Conservation (phyloP, 495 filamentous ascomycete species). For the Penicillium diatomitis region DNA sequence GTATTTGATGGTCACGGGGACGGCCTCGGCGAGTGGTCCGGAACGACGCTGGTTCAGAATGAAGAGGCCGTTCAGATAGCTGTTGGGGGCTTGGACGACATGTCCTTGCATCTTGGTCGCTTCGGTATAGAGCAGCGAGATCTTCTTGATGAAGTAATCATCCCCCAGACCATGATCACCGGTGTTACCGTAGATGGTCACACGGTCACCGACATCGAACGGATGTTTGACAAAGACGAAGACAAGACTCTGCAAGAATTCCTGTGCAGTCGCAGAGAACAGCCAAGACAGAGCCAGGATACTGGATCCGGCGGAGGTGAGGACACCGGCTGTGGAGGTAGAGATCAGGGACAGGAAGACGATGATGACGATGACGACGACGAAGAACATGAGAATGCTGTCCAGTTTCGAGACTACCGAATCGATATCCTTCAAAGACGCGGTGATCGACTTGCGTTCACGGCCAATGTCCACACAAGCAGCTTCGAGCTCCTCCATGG, state of each 20-base stretch:
- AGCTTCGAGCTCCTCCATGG: conserved; percentile 88
- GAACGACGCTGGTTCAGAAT: conserved; percentile 92
- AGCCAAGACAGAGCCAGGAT: conserved; percentile 87
- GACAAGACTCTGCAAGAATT: conserved; percentile 83
- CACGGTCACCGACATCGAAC: conserved; percentile 92
- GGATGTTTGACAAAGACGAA: conserved; percentile 98
- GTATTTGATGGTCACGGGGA: conserved; percentile 77
- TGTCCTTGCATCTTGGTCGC: conserved; percentile 98
- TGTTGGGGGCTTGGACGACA: conserved; percentile 92
- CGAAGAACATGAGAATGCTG: conserved; percentile 78
- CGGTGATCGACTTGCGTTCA: conserved; percentile 91
- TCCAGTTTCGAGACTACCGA: conserved; percentile 91
- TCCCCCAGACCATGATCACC: conserved; percentile 69
- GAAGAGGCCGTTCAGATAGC: conserved; percentile 82
- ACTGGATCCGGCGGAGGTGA: conserved; percentile 79
- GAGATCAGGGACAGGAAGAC: conserved; percentile 87
- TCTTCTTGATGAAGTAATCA: conserved; percentile 93
- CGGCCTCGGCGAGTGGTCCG: conserved; percentile 78
- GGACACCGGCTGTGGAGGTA: conserved; percentile 71
- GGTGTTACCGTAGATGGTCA: conserved; percentile 85
- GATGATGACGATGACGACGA: conserved; percentile 65
- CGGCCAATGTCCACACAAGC: conserved; percentile 92
- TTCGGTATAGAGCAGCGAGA: conserved; percentile 90
- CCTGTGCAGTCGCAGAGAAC: conserved; percentile 84
- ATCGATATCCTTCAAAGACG: conserved; percentile 88